Conservation (phyloP, 2,329 filamentous ascomycete genomes). For the Grosmannia huntii region DNA sequence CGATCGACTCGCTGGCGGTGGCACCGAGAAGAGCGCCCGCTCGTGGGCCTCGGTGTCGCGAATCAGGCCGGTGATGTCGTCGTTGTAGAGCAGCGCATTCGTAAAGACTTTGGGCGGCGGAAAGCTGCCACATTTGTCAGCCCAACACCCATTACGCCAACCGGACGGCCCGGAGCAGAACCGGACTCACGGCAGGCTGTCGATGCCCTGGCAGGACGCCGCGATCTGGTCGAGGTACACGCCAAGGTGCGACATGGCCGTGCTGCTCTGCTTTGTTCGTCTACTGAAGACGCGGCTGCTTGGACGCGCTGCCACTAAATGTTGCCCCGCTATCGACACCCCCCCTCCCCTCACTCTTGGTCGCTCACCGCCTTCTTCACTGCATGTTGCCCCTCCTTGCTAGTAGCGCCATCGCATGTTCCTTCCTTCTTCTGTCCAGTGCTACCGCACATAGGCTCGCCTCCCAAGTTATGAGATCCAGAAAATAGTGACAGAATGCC, state of each 20-base stretch:
- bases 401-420: background rate
- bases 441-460: constrained; percentile 1
- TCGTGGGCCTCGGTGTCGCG: constrained; percentile 93
- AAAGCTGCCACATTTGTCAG: constrained; percentile 43
- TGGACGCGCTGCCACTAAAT: background rate
- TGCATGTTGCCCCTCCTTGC: background rate
- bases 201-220: constrained; percentile 63
- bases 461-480: background rate
- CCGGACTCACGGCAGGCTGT: constrained; percentile 52
- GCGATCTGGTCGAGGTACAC: constrained; percentile 66
- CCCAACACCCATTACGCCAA: background rate
- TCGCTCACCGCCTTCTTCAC: background rate
- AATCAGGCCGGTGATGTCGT: constrained; percentile 90
- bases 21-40: constrained; percentile 85
- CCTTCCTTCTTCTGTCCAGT: constrained; percentile 4
- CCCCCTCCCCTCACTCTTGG: background rate
- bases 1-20: constrained; percentile 43
- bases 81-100: constrained; percentile 74
- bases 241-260: constrained; percentile 51
- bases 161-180: background rate
- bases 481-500: background rate
- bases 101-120: constrained; percentile 89
- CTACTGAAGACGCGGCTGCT: background rate
- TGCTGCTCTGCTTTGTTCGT: background rate
- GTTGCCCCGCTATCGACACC: background rate